These are phyloP conservation scores for Pholiota conissans DNA, from an alignment of 768 basidiomycete species.

Conservation along the genomic window DNA sequence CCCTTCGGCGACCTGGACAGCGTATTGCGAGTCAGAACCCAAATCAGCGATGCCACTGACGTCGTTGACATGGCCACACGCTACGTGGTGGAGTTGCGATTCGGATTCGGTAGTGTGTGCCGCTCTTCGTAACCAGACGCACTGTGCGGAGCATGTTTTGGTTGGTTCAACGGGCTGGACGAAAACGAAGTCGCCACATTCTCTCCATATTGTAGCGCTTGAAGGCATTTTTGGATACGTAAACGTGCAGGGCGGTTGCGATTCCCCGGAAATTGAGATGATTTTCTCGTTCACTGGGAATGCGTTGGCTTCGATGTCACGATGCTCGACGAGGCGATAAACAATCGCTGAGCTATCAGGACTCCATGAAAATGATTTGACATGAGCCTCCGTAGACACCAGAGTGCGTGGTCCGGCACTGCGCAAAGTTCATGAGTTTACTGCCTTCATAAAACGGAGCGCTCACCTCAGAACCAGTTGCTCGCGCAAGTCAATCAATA, in stretches of 20 bases:
- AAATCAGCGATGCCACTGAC: conserved; percentile 6
- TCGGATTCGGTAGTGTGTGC: too few relatives aligned
- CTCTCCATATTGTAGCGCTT: conserved; percentile 9
- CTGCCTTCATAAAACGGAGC: not conserved
- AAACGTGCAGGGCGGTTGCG: not conserved
- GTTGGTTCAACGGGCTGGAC: conserved; percentile 3
- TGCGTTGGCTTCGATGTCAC: not conserved
- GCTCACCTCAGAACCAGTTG: not conserved
- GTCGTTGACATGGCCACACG: conserved; percentile 10
- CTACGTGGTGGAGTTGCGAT: not conserved
- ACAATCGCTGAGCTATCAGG: conserved; percentile 9
- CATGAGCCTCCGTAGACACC: conserved; percentile 1
- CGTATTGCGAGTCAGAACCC: conserved; percentile 8
- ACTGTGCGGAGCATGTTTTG: not conserved
- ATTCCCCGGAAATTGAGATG: not conserved
- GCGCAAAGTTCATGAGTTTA: not conserved
- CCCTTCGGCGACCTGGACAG: conserved; percentile 9
- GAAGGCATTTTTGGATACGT: not conserved
- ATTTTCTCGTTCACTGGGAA: conserved; percentile 3
- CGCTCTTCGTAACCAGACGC: not conserved
- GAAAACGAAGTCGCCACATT: conserved; percentile 2
- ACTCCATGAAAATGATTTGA: conserved; percentile 11
- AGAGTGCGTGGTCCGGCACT: not conserved
- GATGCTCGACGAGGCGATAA: conserved; percentile 7
- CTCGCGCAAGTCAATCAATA: conserved; percentile 3